These are phyloP conservation scores for Fraxinus paxiana DNA, from an alignment of 305 asterid species.

Conservation along the genomic window DNA sequence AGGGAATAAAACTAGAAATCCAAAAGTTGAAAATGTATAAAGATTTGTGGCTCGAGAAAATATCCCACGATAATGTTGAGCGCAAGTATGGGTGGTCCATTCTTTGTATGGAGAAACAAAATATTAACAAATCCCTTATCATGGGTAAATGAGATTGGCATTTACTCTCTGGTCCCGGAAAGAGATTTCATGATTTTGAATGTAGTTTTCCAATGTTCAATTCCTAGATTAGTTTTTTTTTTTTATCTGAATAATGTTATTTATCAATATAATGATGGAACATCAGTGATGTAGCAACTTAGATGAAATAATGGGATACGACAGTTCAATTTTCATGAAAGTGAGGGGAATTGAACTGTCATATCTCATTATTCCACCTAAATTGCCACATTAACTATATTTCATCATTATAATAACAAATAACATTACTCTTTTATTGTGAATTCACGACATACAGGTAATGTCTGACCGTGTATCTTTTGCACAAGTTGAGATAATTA, in stretches of 20 bases:
- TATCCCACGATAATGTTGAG: background rate
- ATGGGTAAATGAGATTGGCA: constrained; percentile 19
- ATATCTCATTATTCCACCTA: too few relatives aligned
- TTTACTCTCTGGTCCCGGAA: background rate
- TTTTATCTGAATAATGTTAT: too few relatives aligned
- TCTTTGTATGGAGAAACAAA: background rate
- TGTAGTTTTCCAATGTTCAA: background rate
- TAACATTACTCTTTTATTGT: background rate
- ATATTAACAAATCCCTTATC: background rate
- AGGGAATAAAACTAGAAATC: background rate
- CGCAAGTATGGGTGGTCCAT: constrained; percentile 37
- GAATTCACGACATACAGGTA: background rate
- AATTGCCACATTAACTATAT: too few relatives aligned
- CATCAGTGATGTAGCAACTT: too few relatives aligned
- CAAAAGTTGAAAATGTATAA: background rate
- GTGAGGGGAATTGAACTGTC: too few relatives aligned
- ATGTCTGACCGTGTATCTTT: background rate
- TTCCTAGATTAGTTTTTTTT: background rate
- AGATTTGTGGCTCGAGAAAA: background rate
- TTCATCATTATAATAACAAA: too few relatives aligned
- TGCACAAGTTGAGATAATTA: constrained; percentile 38
- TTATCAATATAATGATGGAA: too few relatives aligned
- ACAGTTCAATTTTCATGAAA: too few relatives aligned
- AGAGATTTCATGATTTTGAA: background rate
- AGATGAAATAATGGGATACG: too few relatives aligned